Evolutionary conservation across 169 alveolate species (phyloP), one percentile per base, ranked within the genome.

Genomic region (Babesia bigemina): DNA sequence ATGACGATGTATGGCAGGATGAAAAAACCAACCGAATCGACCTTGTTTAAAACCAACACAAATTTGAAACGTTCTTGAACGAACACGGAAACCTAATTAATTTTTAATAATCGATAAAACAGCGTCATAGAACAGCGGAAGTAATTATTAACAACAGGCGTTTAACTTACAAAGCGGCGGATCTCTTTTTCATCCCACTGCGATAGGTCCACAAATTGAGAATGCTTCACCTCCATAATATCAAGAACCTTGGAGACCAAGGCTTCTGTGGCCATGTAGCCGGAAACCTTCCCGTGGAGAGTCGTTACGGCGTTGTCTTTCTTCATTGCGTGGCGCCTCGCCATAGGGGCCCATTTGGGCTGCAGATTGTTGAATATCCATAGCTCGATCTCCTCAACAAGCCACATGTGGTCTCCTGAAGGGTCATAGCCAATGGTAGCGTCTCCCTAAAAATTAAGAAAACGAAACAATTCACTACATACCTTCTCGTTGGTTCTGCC

Each of bases 401-500:
- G 86, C 94, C 94, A 90, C 66, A 57, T 84, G 62, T 90, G 94
- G 67, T 90, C 94, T 19, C 83, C 71, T 26, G 89, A 81, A 9
- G 94, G 93, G 59, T 90, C 86, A 61, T 90, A 90, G 22, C 92
- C 91, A 24, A 73, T 57, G 0, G 94, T 90, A 17, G 82, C 66
- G 56, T 90, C 94, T 0, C 94, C 94, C 90, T 83, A 52, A 4
- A 22, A 50, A 11, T 9, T 49, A 12, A 2, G 12, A 45, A n/a
- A 13, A 21, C 24, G 21, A 13, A 36, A 13, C 33, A 3, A 13
- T 22, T 9, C 22, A n/a, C 44, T 8, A 12, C 14, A n/a, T 26
- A 75, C 90, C 86, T 86, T 90, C 72, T 90, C 94, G 60, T 90
- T 90, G 7, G 94, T 90, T 11, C 84, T 84, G 21, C 94, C 94